phyloP scores from a whole-genome alignment of 805 yeast genomes.

The Candida broadrunensis region DNA sequence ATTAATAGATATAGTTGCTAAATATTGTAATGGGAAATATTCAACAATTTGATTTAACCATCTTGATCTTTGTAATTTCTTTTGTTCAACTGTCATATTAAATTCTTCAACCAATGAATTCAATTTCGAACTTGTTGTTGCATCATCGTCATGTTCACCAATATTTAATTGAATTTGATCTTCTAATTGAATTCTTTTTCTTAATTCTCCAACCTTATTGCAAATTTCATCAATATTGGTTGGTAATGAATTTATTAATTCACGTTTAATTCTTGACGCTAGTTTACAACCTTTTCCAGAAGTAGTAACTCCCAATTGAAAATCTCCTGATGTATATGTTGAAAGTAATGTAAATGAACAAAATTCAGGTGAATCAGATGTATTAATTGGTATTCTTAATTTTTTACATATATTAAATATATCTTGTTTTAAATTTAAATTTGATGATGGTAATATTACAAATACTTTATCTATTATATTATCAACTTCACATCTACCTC shows the following conservation, averaged over 20 bases:
- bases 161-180: constrained; percentile 39
- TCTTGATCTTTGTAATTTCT: constrained; percentile 60
- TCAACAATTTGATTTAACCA: constrained; percentile 91
- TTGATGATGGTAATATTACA: constrained; percentile 43
- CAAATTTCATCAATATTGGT: constrained; percentile 67
- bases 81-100: constrained; percentile 48
- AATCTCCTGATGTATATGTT: constrained; percentile 64
- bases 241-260: constrained; percentile 64
- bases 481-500: constrained; percentile 65
- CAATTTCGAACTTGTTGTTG: constrained; percentile 54
- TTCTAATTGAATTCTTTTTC: constrained; percentile 52
- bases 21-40: constrained; percentile 72
- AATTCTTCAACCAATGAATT: constrained; percentile 64
- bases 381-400: constrained; percentile 78
- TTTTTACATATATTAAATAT: constrained; percentile 53
- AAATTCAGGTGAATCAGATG: constrained; percentile 65
- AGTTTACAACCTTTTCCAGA: constrained; percentile 87
- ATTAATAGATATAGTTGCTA: constrained; percentile 58
- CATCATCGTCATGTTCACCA: constrained; percentile 69
- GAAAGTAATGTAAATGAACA: constrained; percentile 79
- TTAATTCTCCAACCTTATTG: constrained; percentile 62
- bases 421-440: constrained; percentile 25
- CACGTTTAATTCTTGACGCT: constrained; percentile 77
- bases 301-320: constrained; percentile 82
- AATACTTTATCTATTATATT: constrained; percentile 74